Percentiles rank a stretch among this genome's conserved stretches.
Evolutionary conservation across 2,329 filamentous ascomycete genomes (phyloP).

Genomic region (Phialemonium atrogriseum): DNA sequence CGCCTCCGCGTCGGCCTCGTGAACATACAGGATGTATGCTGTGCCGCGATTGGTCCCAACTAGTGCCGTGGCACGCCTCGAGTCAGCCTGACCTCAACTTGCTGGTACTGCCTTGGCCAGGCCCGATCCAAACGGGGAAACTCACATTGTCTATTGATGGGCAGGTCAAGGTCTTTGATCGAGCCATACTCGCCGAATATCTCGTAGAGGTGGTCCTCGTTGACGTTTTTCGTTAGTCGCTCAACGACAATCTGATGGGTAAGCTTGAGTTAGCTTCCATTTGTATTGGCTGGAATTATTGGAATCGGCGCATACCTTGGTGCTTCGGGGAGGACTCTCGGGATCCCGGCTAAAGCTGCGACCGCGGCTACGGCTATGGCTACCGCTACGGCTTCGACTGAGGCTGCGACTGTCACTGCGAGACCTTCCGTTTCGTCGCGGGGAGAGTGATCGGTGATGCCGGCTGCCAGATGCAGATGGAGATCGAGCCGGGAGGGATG

Average conservation of each 20-base stretch:
- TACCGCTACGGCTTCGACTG: conserved; percentile 20
- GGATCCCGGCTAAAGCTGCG: conserved; percentile 24
- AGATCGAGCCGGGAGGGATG: no score
- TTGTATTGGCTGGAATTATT: conserved; percentile 12
- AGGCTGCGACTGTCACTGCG: conserved; percentile 19
- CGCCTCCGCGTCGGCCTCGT: conserved; percentile 70
- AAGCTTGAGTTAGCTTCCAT: neutral
- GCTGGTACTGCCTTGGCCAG: neutral
- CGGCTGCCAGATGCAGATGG: conserved; percentile 2
- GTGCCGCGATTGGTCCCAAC: conserved; percentile 87
- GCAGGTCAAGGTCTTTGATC: conserved; percentile 82
- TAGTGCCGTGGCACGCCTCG: no score
- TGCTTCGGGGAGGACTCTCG: conserved; percentile 30
- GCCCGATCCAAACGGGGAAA: conserved; percentile 7
- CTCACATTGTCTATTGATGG: conserved; percentile 79
- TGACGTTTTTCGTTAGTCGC: conserved; percentile 91
- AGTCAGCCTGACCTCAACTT: no score
- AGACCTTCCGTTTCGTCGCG: conserved; percentile 27
- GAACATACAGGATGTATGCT: conserved; percentile 80
- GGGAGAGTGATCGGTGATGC: conserved; percentile 19
- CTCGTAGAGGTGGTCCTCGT: conserved; percentile 77
- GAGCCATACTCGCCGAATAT: conserved; percentile 86
- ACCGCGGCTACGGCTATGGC: conserved; percentile 23
- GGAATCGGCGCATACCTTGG: conserved; percentile 35
- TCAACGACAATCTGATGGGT: conserved; percentile 77